Conservation (phyloP, 768 basidiomycete genomes). For the Pleurotus sapidus region DNA sequence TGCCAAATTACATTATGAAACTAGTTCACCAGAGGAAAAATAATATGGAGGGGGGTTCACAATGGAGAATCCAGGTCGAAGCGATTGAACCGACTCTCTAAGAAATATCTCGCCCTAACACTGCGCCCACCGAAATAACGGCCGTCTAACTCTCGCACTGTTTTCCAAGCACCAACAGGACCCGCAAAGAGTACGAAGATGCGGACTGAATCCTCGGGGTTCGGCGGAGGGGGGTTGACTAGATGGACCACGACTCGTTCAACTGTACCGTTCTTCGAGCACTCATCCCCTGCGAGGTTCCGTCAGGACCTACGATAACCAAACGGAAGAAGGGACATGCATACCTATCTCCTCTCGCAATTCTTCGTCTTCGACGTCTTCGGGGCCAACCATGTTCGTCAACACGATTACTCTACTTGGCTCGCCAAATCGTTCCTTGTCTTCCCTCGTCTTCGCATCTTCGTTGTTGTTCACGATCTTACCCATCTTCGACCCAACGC, state of each 20-base stretch:
- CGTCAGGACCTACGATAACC: neutral
- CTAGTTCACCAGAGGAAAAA: slow-evolving; percentile 11
- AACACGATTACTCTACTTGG: slow-evolving; percentile 88
- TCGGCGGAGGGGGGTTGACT: slow-evolving; percentile 60
- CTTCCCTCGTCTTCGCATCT: slow-evolving; percentile 74
- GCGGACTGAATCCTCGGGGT: slow-evolving; percentile 80
- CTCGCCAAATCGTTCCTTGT: slow-evolving; percentile 80
- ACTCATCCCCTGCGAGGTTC: slow-evolving; percentile 70
- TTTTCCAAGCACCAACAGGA: slow-evolving; percentile 94
- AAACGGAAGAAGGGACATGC: slow-evolving; percentile 16
- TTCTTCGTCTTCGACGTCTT: slow-evolving; percentile 85
- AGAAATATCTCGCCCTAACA: slow-evolving; percentile 81
- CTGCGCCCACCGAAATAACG: slow-evolving; percentile 87
- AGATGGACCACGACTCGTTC: slow-evolving; percentile 86
- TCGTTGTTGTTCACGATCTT: slow-evolving; percentile 91
- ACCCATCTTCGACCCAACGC: slow-evolving; percentile 69
- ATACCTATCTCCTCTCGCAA: slow-evolving; percentile 84
- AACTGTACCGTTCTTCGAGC: slow-evolving; percentile 87
- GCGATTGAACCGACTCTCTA: slow-evolving; percentile 52
- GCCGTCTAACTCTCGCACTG: slow-evolving; percentile 89
- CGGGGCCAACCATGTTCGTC: slow-evolving; percentile 83
- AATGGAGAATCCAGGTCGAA: slow-evolving; percentile 49
- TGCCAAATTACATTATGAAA: neutral
- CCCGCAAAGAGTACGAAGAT: slow-evolving; percentile 92
- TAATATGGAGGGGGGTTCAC: neutral